Evolutionary conservation across 495 filamentous ascomycete species (phyloP), one percentile per base, ranked within the genome.

Genomic region (Aspergillus hancockii): DNA sequence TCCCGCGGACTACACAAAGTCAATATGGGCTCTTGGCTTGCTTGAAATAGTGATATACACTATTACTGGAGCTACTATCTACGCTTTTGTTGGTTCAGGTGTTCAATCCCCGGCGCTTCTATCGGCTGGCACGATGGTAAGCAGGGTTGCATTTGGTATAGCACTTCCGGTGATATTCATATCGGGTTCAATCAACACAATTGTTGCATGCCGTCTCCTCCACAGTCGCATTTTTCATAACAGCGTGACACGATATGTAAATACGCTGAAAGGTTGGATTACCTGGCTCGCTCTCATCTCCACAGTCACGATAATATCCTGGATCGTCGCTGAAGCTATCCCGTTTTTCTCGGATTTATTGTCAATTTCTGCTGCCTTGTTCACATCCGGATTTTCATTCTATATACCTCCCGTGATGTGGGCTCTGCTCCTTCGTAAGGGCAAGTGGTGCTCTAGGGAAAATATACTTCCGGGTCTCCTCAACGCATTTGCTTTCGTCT

Each of bases 141-240:
- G 84, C 53, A 88, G 87, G 66, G 68, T 91, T 30, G 86, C 86
- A 1, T 93, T 87, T 60, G 89, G 88, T 4, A 71, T 92, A 53
- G 90, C 88, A 10, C 67, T 89, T 1, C 90, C 90, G 21, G 87
- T 91, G 60, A 86, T 90, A 64, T 86, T 88, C 69, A 88, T 78
- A 66, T 84, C 82, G 2, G 84, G 84, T 12, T 81, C 79, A 52
- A 86, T 87, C 72, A 84, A 84, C 71, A 81, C 78, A 18, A 80
- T 78, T 0, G 83, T 86, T 18, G 75, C 81, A 14, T 75, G 52
- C 31, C 85, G 84, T 53, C 86, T 87, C 59, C 79, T 90, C 54
- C 84, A 85, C 60, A 79, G 80, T 16, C 76, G 84, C 14, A 49
- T 85, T 8, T 85, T 81, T 66, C 70, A 66, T 28, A 64, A 79